These are phyloP conservation scores for Pythium periplocum DNA, from an alignment of 352 stramenopile species.

Conservation along the genomic window DNA sequence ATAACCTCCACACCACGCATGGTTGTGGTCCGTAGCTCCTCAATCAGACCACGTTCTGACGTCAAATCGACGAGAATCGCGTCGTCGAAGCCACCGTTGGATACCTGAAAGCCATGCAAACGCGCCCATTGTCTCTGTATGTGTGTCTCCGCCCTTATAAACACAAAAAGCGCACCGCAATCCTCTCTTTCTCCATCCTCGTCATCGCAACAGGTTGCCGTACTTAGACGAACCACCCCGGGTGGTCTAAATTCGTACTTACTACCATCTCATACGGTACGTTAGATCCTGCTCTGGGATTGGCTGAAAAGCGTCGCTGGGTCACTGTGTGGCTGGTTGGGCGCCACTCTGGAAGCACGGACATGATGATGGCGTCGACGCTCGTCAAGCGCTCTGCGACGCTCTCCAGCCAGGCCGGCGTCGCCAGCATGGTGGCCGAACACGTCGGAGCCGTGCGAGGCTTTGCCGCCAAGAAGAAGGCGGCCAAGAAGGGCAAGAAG, in stretches of 20 bases:
- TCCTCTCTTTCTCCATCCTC: too few relatives aligned
- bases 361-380: constrained; percentile 18
- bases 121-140: too few relatives aligned
- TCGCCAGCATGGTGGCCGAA: constrained; percentile 17
- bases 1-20: too few relatives aligned
- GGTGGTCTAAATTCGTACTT: constrained; percentile 8
- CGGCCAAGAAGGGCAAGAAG: constrained; percentile 54
- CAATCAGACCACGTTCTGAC: too few relatives aligned
- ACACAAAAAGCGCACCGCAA: too few relatives aligned
- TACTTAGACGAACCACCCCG: constrained; percentile 10
- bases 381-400: constrained; percentile 1
- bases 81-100: too few relatives aligned
- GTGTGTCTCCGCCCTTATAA: too few relatives aligned
- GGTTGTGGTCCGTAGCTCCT: too few relatives aligned
- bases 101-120: too few relatives aligned
- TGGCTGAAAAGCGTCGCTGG: constrained; percentile 10
- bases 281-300: constrained; percentile 4
- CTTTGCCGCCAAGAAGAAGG: constrained; percentile 52
- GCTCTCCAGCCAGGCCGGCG: constrained; percentile 3
- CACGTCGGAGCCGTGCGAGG: constrained; percentile 19
- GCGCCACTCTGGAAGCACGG: background rate
- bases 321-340: constrained; percentile 17
- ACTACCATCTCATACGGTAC: background rate
- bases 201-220: background rate
- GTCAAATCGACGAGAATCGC: too few relatives aligned